Percentiles rank a stretch among this genome's conserved stretches.
phyloP scores from a whole-genome alignment of 352 stramenopile genomes.

The Phytophthora parvispora region DNA sequence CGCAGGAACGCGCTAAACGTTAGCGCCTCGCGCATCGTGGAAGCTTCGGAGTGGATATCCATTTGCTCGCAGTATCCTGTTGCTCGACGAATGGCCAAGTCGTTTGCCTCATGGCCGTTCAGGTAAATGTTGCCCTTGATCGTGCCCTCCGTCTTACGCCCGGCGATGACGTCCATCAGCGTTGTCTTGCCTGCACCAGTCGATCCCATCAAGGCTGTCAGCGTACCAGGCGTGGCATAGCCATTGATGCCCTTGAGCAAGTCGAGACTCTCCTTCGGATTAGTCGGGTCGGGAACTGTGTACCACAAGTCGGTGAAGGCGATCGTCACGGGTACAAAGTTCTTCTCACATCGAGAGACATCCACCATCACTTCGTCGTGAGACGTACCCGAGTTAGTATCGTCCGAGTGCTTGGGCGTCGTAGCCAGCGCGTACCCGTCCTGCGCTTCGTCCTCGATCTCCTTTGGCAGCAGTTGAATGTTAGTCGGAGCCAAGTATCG shows the following conservation, averaged over 20 bases:
- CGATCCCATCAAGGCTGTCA: slow-evolving; percentile 89
- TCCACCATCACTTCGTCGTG: slow-evolving; percentile 10
- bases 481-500: slow-evolving; percentile 38
- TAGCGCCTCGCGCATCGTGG: slow-evolving; percentile 70
- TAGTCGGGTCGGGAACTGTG: slow-evolving; percentile 36
- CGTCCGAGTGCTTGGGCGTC: slow-evolving; percentile 8
- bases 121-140: slow-evolving; percentile 58
- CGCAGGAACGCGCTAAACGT: slow-evolving; percentile 84
- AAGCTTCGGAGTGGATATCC: slow-evolving; percentile 35
- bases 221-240: slow-evolving; percentile 70
- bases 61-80: slow-evolving; percentile 40
- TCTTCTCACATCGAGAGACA: slow-evolving; percentile 14
- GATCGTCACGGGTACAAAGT: slow-evolving; percentile 38
- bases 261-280: slow-evolving; percentile 30
- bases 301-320: slow-evolving; percentile 51
- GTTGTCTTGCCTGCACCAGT: slow-evolving; percentile 50
- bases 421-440: slow-evolving; percentile 4
- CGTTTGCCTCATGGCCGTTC: slow-evolving; percentile 39
- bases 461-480: slow-evolving; percentile 13
- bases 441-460: slow-evolving; percentile 22
- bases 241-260: slow-evolving; percentile 81
- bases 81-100: slow-evolving; percentile 27
- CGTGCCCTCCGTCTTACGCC: slow-evolving; percentile 85
- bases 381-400: not conserved
- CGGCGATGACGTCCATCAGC: slow-evolving; percentile 82